Percentiles rank a stretch among this genome's conserved stretches.
These are phyloP conservation scores for Trametes pubescens DNA, from an alignment of 1,284 basidiomycete species.

Conservation along the genomic window DNA sequence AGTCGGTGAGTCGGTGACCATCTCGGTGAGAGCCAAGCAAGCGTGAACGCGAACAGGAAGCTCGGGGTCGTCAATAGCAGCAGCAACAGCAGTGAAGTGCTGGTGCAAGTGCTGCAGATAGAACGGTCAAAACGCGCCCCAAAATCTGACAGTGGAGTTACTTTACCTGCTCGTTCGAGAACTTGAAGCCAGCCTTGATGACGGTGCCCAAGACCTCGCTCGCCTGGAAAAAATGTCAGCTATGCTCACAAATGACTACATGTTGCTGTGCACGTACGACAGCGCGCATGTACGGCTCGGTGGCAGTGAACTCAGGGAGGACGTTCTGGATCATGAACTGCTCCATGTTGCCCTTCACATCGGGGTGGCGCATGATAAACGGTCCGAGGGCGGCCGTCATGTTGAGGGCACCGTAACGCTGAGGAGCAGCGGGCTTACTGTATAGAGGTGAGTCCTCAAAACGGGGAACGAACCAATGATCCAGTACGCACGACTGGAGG, in stretches of 20 bases:
- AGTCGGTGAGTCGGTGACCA: constrained; percentile 72
- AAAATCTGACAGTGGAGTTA: constrained; percentile 21
- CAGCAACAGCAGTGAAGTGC: constrained; percentile 69
- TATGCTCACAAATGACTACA: constrained; percentile 4
- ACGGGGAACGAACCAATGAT: neutral
- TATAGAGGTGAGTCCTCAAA: neutral
- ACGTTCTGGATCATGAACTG: constrained; percentile 78
- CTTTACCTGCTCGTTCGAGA: constrained; percentile 69
- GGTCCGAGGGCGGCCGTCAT: constrained; percentile 80
- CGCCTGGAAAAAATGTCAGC: constrained; percentile 55
- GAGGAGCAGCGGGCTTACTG: constrained; percentile 63
- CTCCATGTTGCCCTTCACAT: constrained; percentile 80
- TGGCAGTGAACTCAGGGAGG: constrained; percentile 70
- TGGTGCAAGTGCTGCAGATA: constrained; percentile 61
- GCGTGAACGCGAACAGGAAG: constrained; percentile 89
- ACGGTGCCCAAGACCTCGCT: constrained; percentile 82
- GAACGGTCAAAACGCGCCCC: constrained; percentile 3
- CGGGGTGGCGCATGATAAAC: constrained; percentile 83
- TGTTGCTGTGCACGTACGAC: constrained; percentile 60
- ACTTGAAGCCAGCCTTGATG: constrained; percentile 71
- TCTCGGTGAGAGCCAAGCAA: constrained; percentile 80
- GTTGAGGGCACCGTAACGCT: constrained; percentile 85
- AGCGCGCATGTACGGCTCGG: constrained; percentile 76
- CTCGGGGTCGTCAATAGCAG: constrained; percentile 75
- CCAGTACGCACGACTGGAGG: constrained; percentile 63